These are phyloP conservation scores for Colletotrichum tamarilloi DNA, from an alignment of 2,329 filamentous ascomycete genomes.

Conservation along the genomic window DNA sequence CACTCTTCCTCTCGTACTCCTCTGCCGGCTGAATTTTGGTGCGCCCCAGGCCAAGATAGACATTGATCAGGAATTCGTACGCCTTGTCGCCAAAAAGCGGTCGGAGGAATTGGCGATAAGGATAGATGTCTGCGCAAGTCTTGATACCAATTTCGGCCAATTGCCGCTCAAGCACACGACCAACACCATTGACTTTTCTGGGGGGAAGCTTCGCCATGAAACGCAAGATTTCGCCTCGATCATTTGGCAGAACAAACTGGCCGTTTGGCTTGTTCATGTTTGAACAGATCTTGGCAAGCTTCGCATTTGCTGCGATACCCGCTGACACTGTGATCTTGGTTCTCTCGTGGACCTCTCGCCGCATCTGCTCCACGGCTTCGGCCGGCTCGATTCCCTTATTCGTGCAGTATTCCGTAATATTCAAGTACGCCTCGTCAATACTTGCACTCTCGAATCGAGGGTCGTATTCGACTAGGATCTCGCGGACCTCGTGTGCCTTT, in stretches of 20 bases:
- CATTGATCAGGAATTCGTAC: constrained; percentile 85
- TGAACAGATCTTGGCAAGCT: constrained; percentile 93
- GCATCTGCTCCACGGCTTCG: constrained; percentile 81
- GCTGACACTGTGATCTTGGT: constrained; percentile 91
- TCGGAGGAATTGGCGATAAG: constrained; percentile 76
- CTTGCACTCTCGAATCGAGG: constrained; percentile 91
- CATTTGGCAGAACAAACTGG: constrained; percentile 80
- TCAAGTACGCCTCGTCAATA: constrained; percentile 96
- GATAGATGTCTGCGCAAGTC: constrained; percentile 89
- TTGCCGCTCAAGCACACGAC: constrained; percentile 91
- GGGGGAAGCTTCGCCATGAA: constrained; percentile 89
- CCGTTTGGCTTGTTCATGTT: constrained; percentile 98
- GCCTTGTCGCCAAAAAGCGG: constrained; percentile 92
- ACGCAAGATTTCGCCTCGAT: constrained; percentile 79
- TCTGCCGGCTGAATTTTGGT: constrained; percentile 88
- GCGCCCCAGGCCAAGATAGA: constrained; percentile 86
- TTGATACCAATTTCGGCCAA: constrained; percentile 88
- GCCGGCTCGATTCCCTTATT: constrained; percentile 76
- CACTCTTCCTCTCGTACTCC: constrained; percentile 90
- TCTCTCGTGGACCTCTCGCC: constrained; percentile 78
- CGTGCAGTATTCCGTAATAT: constrained; percentile 87
- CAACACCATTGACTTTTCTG: constrained; percentile 94
- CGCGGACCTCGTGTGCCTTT: constrained; percentile 89
- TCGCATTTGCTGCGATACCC: constrained; percentile 92
- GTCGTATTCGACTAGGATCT: constrained; percentile 88